These are phyloP conservation scores for Solanum boliviense DNA, from an alignment of 257 asterid species.

Conservation along the genomic window DNA sequence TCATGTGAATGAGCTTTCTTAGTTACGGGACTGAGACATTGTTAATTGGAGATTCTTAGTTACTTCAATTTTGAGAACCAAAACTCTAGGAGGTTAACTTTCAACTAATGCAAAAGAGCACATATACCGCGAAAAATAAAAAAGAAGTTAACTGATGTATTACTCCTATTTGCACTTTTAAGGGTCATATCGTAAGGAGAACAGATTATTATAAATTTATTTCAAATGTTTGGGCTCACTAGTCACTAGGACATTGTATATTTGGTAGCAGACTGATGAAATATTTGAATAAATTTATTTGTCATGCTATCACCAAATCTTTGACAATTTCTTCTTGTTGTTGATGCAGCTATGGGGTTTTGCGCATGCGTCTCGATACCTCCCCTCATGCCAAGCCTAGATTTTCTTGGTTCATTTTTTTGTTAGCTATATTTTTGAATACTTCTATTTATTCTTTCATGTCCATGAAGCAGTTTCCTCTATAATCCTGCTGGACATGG, in stretches of 20 bases:
- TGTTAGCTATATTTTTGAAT: background rate
- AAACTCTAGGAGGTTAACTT: background rate
- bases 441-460: background rate
- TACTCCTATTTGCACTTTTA: background rate
- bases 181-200: background rate
- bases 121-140: background rate
- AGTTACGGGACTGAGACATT: background rate
- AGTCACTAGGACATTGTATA: background rate
- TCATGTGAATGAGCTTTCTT: background rate
- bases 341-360: slow-evolving; percentile 93
- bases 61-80: background rate
- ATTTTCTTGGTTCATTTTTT: background rate
- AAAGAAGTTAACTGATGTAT: background rate
- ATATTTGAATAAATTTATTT: background rate
- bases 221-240: background rate
- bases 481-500: background rate
- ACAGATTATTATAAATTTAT: background rate
- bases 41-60: background rate
- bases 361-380: slow-evolving; percentile 58
- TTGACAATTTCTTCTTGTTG: background rate
- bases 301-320: background rate
- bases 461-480: background rate
- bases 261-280: background rate
- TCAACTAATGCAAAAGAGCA: background rate
- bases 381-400: slow-evolving; percentile 17